A percentile compares a stretch with the other conserved stretches of the same genome.
Evolutionary conservation across 805 yeast species (phyloP).

Genomic region (Sugiyamaella mastotermitis): DNA sequence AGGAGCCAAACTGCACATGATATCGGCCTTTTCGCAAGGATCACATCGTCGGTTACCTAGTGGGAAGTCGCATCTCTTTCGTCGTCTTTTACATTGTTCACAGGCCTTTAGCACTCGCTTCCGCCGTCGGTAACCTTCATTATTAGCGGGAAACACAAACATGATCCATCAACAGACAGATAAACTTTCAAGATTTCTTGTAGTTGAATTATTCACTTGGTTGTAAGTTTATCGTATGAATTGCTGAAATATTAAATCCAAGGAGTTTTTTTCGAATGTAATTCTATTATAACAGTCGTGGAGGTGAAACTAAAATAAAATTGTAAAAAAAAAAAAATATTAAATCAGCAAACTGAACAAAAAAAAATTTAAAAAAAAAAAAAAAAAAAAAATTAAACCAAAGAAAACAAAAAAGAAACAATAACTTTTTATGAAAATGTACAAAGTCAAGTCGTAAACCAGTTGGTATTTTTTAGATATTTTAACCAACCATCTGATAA

Average conservation of each 20-base stretch:
- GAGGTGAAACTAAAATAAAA: neutral
- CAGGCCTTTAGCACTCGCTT: constrained; percentile 40
- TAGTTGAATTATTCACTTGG: too few relatives aligned
- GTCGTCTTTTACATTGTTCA: constrained; percentile 34
- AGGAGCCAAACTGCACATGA: constrained; percentile 27
- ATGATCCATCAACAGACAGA: constrained; percentile 23
- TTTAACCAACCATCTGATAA: too few relatives aligned
- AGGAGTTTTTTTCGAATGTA: neutral
- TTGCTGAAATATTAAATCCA: too few relatives aligned
- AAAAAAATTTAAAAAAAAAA: too few relatives aligned
- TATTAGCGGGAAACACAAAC: constrained; percentile 41
- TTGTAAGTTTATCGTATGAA: too few relatives aligned
- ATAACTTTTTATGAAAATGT: too few relatives aligned
- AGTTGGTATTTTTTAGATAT: too few relatives aligned
- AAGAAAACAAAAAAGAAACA: too few relatives aligned
- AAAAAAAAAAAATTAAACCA: too few relatives aligned
- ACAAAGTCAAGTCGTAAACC: too few relatives aligned
- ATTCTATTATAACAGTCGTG: neutral
- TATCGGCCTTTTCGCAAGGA: constrained; percentile 29
- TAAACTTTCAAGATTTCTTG: neutral
- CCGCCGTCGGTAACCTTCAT: constrained; percentile 36
- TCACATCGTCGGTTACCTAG: constrained; percentile 26
- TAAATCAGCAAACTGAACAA: too few relatives aligned
- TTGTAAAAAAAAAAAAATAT: neutral
- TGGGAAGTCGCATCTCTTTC: constrained; percentile 32